Conservation (phyloP, 768 basidiomycete genomes). For the Tubosaeta brunneosetosa region DNA sequence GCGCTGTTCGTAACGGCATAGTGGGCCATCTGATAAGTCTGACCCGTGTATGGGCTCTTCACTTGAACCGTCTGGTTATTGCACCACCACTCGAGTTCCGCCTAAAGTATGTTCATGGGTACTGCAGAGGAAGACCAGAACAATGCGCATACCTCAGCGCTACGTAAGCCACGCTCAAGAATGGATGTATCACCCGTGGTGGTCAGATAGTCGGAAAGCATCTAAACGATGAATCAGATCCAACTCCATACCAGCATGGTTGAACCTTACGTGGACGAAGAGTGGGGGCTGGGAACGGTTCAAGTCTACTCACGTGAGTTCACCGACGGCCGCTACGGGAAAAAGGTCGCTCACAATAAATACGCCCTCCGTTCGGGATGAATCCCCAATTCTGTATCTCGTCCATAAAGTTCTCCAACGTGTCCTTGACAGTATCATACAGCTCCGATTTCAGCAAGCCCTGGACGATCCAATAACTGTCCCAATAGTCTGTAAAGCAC, state of each 20-base stretch:
- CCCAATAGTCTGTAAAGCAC: slow-evolving; percentile 46
- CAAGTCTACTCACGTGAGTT: slow-evolving; percentile 46
- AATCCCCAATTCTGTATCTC: slow-evolving; percentile 81
- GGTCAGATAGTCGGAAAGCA: slow-evolving; percentile 79
- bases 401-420: slow-evolving; percentile 94
- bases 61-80: slow-evolving; percentile 66
- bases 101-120: slow-evolving; percentile 34
- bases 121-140: neutral
- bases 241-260: neutral
- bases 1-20: slow-evolving; percentile 81
- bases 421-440: slow-evolving; percentile 64
- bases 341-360: slow-evolving; percentile 56
- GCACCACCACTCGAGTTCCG: slow-evolving; percentile 81
- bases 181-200: slow-evolving; percentile 71
- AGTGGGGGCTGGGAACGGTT: slow-evolving; percentile 91
- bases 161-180: slow-evolving; percentile 72
- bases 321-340: neutral
- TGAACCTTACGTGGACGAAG: slow-evolving; percentile 62
- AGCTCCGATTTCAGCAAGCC: slow-evolving; percentile 80
- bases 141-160: slow-evolving; percentile 58
- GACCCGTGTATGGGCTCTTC: slow-evolving; percentile 64
- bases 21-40: slow-evolving; percentile 59
- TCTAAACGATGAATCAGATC: slow-evolving; percentile 39
- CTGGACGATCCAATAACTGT: slow-evolving; percentile 83
- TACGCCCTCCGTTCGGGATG: slow-evolving; percentile 91